Evolutionary conservation across 306 rosid genomes (phyloP), one percentile per base, ranked within the genome.

Genomic region (Castanospermum australe): DNA sequence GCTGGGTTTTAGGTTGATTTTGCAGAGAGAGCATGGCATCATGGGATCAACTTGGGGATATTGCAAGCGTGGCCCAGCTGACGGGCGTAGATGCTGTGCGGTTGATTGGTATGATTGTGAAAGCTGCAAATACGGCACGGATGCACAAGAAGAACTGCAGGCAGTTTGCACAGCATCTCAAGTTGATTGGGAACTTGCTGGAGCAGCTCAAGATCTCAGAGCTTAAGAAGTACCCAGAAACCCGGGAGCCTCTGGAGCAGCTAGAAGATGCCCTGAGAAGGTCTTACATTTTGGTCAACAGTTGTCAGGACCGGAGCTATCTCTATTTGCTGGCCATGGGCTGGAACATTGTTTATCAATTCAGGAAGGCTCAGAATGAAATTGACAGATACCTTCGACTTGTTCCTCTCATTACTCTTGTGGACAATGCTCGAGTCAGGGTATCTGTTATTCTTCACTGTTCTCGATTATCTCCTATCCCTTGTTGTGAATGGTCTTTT

Each of bases 241-340:
- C 99, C 0, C 66, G 97, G 36, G 99, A 96, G 90, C 99, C 99
- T 55, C 71, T 96, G 74, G 99, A 93, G 78, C 98, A 93, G 86
- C 93, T 96, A n/a, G 99, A 96, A 83, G 99, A 96, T 3, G 93
- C 99, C 32, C 89, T 96, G 15, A 93, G 96, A 78, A 91, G 97
- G 80, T 89, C 98, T n/a, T 93, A 80, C 67, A 80, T 93, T 73
- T 86, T 96, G 89, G 93, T 96, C 67, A 85, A 91, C 55, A 96
- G 97, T 83, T 96, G 99, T 82, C 94, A 93, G 62, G 98, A 93
- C 41, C 88, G 97, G 18, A 93, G 99, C 85, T 96, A 90, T 75
- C 94, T 96, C 60, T 96, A 93, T 80, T 35, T 96, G 84, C 88
- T 96, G 12, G 99, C 99, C 66, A 96, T 96, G 99, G 99, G 99